Conservation (phyloP, 106 monocot genomes). For the Chionographis japonica region DNA sequence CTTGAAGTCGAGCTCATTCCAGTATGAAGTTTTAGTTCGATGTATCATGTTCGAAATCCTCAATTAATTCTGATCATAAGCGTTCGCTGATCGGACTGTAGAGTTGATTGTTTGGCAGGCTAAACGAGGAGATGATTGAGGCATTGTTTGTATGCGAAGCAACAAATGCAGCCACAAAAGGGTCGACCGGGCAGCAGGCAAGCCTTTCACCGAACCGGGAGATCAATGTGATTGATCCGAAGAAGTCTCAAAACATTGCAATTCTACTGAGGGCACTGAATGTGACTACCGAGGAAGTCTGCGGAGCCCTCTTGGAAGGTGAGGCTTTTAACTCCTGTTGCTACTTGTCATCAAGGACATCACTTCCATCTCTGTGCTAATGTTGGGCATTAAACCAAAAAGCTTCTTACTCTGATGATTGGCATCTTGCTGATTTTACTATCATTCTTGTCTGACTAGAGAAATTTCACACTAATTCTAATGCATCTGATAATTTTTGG, state of each 20-base stretch:
- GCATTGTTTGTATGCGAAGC: constrained; percentile 27
- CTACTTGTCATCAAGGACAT: too few relatives aligned
- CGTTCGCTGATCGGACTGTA: background rate
- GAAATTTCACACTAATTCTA: too few relatives aligned
- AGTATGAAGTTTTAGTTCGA: constrained; percentile 12
- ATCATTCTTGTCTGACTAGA: too few relatives aligned
- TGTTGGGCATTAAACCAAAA: too few relatives aligned
- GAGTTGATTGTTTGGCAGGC: constrained; percentile 14
- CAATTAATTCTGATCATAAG: background rate
- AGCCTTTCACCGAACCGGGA: constrained; percentile 3
- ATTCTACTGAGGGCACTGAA: constrained; percentile 32
- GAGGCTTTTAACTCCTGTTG: too few relatives aligned
- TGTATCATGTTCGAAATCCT: background rate
- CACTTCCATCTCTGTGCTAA: too few relatives aligned
- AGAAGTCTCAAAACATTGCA: constrained; percentile 47
- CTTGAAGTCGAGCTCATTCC: constrained; percentile 37
- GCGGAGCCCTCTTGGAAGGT: constrained; percentile 45
- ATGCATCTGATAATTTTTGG: too few relatives aligned
- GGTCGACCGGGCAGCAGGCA: background rate
- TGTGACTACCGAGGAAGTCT: constrained; percentile 43
- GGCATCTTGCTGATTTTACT: too few relatives aligned
- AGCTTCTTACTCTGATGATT: too few relatives aligned
- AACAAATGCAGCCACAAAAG: background rate
- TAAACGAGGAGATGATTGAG: constrained; percentile 56
- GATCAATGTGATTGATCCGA: constrained; percentile 30